phyloP scores from a whole-genome alignment of 176 grass and related monocot species.

The Coix lacrymajobi region DNA sequence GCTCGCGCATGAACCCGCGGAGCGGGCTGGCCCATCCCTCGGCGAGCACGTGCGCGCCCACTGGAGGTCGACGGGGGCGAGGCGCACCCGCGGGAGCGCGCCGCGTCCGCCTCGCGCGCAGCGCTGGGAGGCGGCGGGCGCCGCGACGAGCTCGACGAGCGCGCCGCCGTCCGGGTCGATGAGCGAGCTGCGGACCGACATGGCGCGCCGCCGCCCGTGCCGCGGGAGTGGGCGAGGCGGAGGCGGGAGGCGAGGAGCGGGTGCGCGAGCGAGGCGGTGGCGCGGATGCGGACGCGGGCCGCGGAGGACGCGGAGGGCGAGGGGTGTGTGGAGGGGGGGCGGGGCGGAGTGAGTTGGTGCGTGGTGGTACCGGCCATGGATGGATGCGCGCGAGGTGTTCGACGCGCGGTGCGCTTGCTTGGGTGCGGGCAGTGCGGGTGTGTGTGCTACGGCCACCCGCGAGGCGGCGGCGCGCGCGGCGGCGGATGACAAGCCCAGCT shows the following conservation, averaged over 20 bases:
- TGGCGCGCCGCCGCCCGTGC: conserved; percentile 3
- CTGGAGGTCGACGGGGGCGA: conserved; percentile 62
- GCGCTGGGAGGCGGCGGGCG: conserved; percentile 22
- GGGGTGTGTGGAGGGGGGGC: conserved; percentile 21
- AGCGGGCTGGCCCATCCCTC: conserved; percentile 96
- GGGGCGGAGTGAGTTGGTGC: conserved; percentile 30
- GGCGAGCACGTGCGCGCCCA: conserved; percentile 89
- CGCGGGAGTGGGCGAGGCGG: background rate
- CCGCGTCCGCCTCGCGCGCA: conserved; percentile 43
- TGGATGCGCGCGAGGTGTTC: conserved; percentile 18
- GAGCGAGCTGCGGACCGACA: conserved; percentile 55
- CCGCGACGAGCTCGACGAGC: conserved; percentile 51
- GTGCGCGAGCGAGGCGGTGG: background rate
- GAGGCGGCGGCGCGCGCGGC: background rate
- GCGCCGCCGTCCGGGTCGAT: conserved; percentile 94
- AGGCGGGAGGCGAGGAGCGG: background rate
- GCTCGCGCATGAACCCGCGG: conserved; percentile 85
- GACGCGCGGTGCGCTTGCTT: background rate
- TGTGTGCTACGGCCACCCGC: background rate
- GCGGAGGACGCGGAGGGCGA: background rate
- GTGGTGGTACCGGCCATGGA: conserved; percentile 52
- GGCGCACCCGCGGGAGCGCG: conserved; percentile 34
- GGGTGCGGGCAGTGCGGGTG: too few species aligned
- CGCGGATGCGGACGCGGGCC: background rate
- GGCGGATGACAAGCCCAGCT: background rate